These are phyloP conservation scores for Alternaria angustiovoidea DNA, from an alignment of 2,329 filamentous ascomycete genomes.

Conservation along the genomic window DNA sequence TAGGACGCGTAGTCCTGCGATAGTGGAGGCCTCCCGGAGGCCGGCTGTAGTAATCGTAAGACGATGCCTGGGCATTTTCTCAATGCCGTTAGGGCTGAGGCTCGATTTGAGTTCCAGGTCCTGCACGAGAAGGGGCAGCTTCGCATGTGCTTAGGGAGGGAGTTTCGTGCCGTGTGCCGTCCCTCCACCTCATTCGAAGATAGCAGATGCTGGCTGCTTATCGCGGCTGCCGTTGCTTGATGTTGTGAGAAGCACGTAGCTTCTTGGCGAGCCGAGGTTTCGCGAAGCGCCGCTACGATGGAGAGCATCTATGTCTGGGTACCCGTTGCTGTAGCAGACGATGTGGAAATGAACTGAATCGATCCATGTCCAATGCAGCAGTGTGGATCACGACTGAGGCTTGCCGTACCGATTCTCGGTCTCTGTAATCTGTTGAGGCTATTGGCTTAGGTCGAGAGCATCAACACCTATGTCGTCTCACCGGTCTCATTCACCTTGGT, in stretches of 20 bases:
- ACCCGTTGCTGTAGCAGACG: too few species aligned
- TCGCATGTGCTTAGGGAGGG: neutral
- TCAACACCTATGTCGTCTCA: neutral
- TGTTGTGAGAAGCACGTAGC: too few species aligned
- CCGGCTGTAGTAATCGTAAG: neutral
- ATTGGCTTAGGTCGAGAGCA: neutral
- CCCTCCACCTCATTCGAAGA: neutral
- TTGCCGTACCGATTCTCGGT: neutral
- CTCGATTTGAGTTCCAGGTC: neutral
- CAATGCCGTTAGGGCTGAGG: neutral
- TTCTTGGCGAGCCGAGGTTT: too few species aligned
- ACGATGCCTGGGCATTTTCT: neutral
- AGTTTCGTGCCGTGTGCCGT: neutral
- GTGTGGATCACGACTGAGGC: neutral
- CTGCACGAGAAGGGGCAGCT: neutral
- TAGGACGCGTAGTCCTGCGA: neutral
- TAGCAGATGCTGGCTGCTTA: rapidly evolving
- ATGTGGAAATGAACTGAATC: neutral
- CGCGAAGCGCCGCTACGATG: neutral
- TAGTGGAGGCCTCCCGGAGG: neutral
- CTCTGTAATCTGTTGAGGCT: neutral
- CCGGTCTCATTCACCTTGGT: neutral
- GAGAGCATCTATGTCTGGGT: too few species aligned
- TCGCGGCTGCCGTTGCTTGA: too few species aligned
- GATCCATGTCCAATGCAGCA: neutral